These are phyloP conservation scores for Spencermartinsiella europaea DNA, from an alignment of 805 yeast genomes.

Conservation along the genomic window DNA sequence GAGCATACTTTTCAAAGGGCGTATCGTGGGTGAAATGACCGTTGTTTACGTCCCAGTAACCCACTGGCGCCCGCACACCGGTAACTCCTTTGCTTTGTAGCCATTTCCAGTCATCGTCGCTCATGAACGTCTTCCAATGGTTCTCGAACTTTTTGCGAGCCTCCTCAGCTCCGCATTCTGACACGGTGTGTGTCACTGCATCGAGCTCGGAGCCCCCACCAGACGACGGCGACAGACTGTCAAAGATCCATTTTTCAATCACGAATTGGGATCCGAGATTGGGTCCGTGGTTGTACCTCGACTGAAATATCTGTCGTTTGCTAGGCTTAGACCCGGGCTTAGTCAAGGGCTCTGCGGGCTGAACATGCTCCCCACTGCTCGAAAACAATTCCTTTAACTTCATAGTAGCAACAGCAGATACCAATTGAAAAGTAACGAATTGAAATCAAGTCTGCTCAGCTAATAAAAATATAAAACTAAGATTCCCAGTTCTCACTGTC, in stretches of 20 bases:
- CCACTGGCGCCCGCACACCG: conserved; percentile 79
- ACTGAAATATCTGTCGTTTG: conserved; percentile 27
- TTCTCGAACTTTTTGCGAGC: conserved; percentile 47
- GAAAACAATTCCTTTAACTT: background rate
- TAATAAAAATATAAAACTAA: background rate
- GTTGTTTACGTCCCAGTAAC: conserved; percentile 81
- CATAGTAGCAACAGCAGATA: too few species aligned
- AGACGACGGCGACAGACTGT: conserved; percentile 51
- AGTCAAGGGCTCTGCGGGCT: conserved; percentile 27
- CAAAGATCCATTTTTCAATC: conserved; percentile 59
- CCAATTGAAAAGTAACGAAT: too few species aligned
- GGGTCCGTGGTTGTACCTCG: conserved; percentile 64
- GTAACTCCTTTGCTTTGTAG: conserved; percentile 62
- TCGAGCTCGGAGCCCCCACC: conserved; percentile 59
- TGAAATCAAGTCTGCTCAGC: background rate
- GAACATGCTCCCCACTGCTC: background rate
- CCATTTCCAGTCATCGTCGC: conserved; percentile 78
- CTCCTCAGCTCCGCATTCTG: conserved; percentile 47
- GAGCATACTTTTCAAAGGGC: conserved; percentile 49
- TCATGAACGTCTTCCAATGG: conserved; percentile 63
- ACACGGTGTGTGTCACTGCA: conserved; percentile 51
- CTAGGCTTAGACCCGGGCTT: conserved; percentile 32
- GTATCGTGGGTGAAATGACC: conserved; percentile 55
- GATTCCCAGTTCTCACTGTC: too few species aligned
- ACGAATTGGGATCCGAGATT: conserved; percentile 81